Evolutionary conservation across 495 filamentous ascomycete species (phyloP).

Genomic region (Xylaria venustula): DNA sequence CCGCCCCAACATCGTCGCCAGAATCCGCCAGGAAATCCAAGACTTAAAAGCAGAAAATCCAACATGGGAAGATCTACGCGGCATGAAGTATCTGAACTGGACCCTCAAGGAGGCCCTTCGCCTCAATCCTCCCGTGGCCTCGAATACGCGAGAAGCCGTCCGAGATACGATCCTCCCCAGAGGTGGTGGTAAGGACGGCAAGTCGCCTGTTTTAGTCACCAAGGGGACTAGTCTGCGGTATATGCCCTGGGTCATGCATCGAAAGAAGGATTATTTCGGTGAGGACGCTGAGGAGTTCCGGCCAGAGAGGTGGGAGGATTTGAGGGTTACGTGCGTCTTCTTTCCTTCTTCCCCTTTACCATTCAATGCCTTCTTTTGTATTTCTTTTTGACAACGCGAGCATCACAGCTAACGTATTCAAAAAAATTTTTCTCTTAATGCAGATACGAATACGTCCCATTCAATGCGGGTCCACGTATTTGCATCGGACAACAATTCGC

Average conservation of each 20-base stretch:
- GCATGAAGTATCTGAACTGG: slow-evolving; percentile 51
- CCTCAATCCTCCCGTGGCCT: slow-evolving; percentile 58
- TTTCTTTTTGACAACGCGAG: background rate
- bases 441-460: slow-evolving; percentile 62
- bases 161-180: slow-evolving; percentile 47
- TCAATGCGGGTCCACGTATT: slow-evolving; percentile 64
- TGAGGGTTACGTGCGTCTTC: slow-evolving; percentile 16
- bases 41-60: slow-evolving; percentile 24
- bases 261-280: slow-evolving; percentile 43
- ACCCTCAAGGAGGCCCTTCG: slow-evolving; percentile 52
- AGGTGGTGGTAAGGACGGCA: slow-evolving; percentile 40
- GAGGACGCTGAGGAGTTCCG: slow-evolving; percentile 44
- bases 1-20: slow-evolving; percentile 46
- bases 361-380: background rate
- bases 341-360: background rate
- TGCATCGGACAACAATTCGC: slow-evolving; percentile 60
- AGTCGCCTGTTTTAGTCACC: slow-evolving; percentile 42
- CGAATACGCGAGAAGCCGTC: slow-evolving; percentile 54
- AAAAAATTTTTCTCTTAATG: no score
- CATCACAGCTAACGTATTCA: no score
- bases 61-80: slow-evolving; percentile 45
- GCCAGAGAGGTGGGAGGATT: slow-evolving; percentile 45
- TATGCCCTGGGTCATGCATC: slow-evolving; percentile 45
- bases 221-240: slow-evolving; percentile 47
- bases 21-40: slow-evolving; percentile 49